Evolutionary conservation across 768 basidiomycete species (phyloP).

Genomic region (Kwoniella botswanensis): DNA sequence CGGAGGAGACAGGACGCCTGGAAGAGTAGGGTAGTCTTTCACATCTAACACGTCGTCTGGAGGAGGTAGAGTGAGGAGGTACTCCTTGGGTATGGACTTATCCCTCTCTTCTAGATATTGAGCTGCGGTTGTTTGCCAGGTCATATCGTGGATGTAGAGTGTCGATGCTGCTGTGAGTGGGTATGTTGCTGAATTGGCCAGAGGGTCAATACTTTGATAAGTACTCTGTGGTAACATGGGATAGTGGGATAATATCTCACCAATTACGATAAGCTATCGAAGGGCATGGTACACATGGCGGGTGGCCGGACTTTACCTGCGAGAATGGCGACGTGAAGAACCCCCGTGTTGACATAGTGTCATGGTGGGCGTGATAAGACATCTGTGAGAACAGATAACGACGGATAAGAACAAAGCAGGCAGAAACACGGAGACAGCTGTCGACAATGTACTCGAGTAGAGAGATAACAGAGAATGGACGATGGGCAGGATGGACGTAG

Average conservation of each 20-base stretch:
- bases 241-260: neutral
- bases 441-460: neutral
- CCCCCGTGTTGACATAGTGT: neutral
- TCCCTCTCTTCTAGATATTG: constrained; percentile 4
- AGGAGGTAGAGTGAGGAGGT: constrained; percentile 3
- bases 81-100: neutral
- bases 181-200: neutral
- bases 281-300: neutral
- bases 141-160: neutral
- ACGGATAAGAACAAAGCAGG: neutral
- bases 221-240: too few relatives aligned
- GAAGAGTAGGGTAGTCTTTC: constrained; percentile 61
- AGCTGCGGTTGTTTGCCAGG: constrained; percentile 29
- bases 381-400: neutral
- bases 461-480: neutral
- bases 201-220: too few relatives aligned
- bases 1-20: constrained; percentile 65
- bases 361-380: neutral
- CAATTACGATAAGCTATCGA: neutral
- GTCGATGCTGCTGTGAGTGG: neutral
- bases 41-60: constrained; percentile 63
- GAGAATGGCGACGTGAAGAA: neutral
- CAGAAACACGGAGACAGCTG: neutral
- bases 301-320: neutral
- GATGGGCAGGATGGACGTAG: too few relatives aligned